phyloP scores from a whole-genome alignment of 129 eudicot species.

The Heracleum sosnowskyi region DNA sequence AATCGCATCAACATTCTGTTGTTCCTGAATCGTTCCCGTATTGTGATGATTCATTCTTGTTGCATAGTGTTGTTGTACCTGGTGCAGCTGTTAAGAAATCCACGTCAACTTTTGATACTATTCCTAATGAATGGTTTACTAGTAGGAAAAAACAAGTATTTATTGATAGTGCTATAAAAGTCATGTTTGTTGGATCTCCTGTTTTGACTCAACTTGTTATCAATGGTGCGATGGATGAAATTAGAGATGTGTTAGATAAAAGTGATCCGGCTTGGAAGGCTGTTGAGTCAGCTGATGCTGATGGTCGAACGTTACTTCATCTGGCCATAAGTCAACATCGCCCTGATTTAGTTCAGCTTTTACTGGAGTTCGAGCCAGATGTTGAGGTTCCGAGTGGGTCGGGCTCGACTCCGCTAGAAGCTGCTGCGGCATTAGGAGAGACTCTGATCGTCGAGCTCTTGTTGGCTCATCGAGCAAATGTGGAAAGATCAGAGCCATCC shows the following conservation, averaged over 20 bases:
- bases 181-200: constrained; percentile 71
- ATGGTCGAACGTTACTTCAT: constrained; percentile 67
- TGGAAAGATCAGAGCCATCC: constrained; percentile 42
- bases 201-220: constrained; percentile 51
- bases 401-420: constrained; percentile 60
- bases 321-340: constrained; percentile 52
- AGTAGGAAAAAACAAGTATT: constrained; percentile 65
- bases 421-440: constrained; percentile 56
- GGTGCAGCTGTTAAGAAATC: constrained; percentile 61
- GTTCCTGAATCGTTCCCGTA: constrained; percentile 49
- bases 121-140: constrained; percentile 77
- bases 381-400: constrained; percentile 40
- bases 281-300: constrained; percentile 49
- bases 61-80: constrained; percentile 84
- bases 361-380: constrained; percentile 64
- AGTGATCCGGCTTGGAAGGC: constrained; percentile 52
- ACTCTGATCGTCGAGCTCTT: constrained; percentile 61
- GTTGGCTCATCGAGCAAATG: constrained; percentile 45
- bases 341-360: constrained; percentile 58
- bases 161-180: constrained; percentile 55
- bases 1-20: constrained; percentile 22
- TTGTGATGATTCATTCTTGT: constrained; percentile 51
- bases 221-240: constrained; percentile 47
- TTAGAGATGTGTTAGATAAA: constrained; percentile 59
- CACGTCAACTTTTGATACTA: constrained; percentile 35